Evolutionary conservation across 1,284 basidiomycete genomes (phyloP), one percentile per base, ranked within the genome.

Genomic region (Pholiota adiposa): DNA sequence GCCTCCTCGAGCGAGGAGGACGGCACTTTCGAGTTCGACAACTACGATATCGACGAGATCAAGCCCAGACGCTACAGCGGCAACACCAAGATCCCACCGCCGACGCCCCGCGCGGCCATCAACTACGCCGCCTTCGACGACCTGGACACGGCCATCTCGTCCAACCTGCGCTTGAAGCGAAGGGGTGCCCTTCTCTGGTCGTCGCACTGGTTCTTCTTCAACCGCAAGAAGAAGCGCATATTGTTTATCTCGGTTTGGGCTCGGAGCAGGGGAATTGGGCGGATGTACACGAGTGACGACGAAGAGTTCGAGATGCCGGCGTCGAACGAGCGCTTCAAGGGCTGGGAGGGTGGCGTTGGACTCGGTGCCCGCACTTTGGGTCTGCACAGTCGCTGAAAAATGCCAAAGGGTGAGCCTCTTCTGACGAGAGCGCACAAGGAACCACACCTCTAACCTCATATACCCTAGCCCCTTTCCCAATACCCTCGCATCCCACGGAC

Each of bases 161-260:
- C 72, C 9, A 69, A 69, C 59, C 65, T 76, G 36, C 73, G 73
- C 48, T 66, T 76, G 54, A 78, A 77, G 62, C 77, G 79, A 56
- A 74, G 79, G 14, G 94, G 94, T n/a, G 92, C 94, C 4, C 80
- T 98, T 59, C 81, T 98, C 5, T 98, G 96, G 97, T 95, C 93
- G 34, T 96, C 94, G 14, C 95, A 98, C 73, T 97, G 95, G 87
- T 98, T 99, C 80, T 97, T 99, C 81, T 83, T 96, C 72, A 97
- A 96, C 80, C 86, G 90, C 72, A 97, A 94, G 73, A 79, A 89
- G 77, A 98, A 97, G 79, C 88, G 97, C 19, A 89, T 99, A 68
- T 75, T 99, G 52, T 98, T 97, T 75, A 86, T 98, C 61, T 93
- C 94, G 0, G 88, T 95, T 6, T 98, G 95, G 94, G 93, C 94